These are phyloP conservation scores for Paraconiothyrium brasiliense DNA, from an alignment of 2,329 filamentous ascomycete genomes.

Conservation along the genomic window DNA sequence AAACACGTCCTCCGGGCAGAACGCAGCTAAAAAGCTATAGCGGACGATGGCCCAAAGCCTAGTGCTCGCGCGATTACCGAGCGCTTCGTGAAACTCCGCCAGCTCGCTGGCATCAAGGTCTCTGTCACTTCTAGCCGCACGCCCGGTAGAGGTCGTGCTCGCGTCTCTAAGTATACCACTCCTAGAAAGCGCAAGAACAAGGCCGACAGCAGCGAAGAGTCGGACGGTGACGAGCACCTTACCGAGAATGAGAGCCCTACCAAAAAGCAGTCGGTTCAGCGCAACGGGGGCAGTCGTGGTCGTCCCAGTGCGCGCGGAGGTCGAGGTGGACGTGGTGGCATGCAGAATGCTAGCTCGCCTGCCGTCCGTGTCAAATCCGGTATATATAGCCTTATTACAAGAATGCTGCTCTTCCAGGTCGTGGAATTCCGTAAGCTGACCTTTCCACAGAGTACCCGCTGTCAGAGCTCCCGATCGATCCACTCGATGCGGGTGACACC, in stretches of 20 bases:
- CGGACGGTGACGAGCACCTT: conserved; percentile 25
- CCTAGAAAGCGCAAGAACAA: conserved; percentile 28
- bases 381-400: neutral
- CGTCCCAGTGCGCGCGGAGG: neutral
- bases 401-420: neutral
- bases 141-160: conserved; percentile 6
- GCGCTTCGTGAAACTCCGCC: conserved; percentile 27
- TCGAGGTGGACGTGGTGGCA: neutral
- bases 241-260: conserved; percentile 17
- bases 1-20: neutral
- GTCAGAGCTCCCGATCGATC: neutral
- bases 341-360: neutral
- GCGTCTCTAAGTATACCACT: conserved; percentile 11
- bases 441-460: neutral
- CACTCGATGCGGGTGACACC: neutral
- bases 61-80: conserved; percentile 27
- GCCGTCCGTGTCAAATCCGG: conserved; percentile 14
- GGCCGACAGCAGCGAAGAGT: conserved; percentile 16
- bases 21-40: conserved; percentile 17
- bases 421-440: neutral
- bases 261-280: conserved; percentile 11
- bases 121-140: conserved; percentile 4
- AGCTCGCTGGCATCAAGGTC: conserved; percentile 12
- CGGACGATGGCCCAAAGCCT: conserved; percentile 21
- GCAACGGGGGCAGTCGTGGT: neutral